Evolutionary conservation across 75 land plant genomes (phyloP), one percentile per base, ranked within the genome.

Genomic region (Isoetes taiwanensis): DNA sequence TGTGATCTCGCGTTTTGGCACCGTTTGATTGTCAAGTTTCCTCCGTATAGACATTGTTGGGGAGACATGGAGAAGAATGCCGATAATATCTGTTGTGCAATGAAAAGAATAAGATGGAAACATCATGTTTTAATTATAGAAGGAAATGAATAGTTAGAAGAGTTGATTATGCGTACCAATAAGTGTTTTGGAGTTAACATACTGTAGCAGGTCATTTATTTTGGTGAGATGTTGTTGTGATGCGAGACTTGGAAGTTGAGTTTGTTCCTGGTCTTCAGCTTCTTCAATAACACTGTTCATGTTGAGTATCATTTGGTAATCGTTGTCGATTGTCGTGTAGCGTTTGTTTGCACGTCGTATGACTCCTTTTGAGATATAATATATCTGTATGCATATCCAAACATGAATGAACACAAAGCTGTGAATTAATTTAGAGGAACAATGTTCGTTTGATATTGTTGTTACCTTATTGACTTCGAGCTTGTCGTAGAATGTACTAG

Each of bases 291-390:
- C 75, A 19, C 94, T 80, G 58, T 69, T 79, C 17, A 76, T 80
- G 73, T 79, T 72, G 17, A 93, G 59, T 1, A 79, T 87, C 98
- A 93, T 93, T 57, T 93, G 94, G 65, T 93, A 93, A 69, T 93
- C 98, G 78, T 93, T 87, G 41, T 75, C 57, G 1, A 93, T 85
- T 0, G 89, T 81, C 39, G 76, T 73, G 37, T 73, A 93, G 37
- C 81, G 94, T 59, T 81, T 87, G 70, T 93, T 93, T 8, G 98
- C 98, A 46, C 86, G 71, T 32, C 73, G 68, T 1, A 93, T 64
- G 21, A 52, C 68, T 25, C 98, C 98, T 59, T 72, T 83, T 2
- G 98, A 93, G 19, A 93, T 77, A 62, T 80, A 87, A 58, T 93
- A 93, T 0, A 93, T 54, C 69, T 66, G 64, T 16, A 40, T 6